Percentiles rank a stretch among this genome's conserved stretches.
Evolutionary conservation across 1,139 yeast species (phyloP).

Genomic region (Geotrichum siamense): DNA sequence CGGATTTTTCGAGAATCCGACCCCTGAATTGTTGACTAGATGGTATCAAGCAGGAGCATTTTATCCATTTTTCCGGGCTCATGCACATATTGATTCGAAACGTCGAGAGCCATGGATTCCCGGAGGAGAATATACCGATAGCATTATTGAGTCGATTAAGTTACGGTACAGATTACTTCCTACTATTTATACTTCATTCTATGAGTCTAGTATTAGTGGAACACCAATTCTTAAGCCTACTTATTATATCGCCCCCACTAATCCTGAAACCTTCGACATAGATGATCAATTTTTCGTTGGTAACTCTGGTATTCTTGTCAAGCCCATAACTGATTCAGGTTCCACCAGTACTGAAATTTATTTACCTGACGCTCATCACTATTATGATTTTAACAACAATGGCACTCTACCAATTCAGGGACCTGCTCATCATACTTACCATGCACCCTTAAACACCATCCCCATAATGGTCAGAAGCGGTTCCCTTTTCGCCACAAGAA

Average conservation of each 20-base stretch:
- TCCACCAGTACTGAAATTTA: constrained; percentile 42
- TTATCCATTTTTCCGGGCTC: constrained; percentile 95
- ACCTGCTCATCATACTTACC: constrained; percentile 35
- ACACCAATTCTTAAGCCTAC: constrained; percentile 71
- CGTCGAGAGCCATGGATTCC: constrained; percentile 91
- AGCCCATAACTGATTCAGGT: constrained; percentile 67
- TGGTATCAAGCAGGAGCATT: constrained; percentile 97
- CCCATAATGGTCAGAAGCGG: constrained; percentile 81
- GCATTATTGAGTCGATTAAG: constrained; percentile 61
- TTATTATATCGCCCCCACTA: constrained; percentile 56
- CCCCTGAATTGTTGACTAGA: constrained; percentile 67
- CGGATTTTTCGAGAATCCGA: constrained; percentile 90
- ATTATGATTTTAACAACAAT: constrained; percentile 48
- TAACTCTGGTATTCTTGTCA: constrained; percentile 62
- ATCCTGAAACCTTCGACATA: constrained; percentile 45
- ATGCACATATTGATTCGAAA: constrained; percentile 88
- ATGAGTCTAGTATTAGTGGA: constrained; percentile 54
- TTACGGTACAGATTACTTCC: constrained; percentile 75
- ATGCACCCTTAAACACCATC: constrained; percentile 52
- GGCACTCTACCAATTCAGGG: constrained; percentile 39
- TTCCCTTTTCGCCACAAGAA: constrained; percentile 57
- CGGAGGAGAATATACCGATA: constrained; percentile 63
- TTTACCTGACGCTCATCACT: constrained; percentile 55
- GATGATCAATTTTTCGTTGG: constrained; percentile 87
- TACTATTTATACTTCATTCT: constrained; percentile 72